Evolutionary conservation across 2,329 filamentous ascomycete genomes (phyloP).

Genomic region (Didymella keratinophila): DNA sequence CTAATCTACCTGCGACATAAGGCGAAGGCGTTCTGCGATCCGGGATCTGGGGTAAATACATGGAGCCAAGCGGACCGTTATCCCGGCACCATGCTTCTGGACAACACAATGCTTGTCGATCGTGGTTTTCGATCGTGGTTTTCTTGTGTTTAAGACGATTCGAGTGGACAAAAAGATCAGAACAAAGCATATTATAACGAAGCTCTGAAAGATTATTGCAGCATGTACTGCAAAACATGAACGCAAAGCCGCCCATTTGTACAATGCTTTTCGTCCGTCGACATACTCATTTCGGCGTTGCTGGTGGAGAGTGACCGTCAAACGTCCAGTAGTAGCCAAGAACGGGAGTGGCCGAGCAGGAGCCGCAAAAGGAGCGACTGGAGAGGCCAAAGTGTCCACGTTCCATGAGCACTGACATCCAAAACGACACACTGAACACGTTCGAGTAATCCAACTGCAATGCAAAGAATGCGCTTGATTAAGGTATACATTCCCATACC

Average conservation of each 20-base stretch:
- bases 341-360: constrained; percentile 13
- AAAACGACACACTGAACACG: not conserved
- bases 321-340: constrained; percentile 13
- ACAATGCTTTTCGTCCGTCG: not conserved
- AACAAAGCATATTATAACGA: not conserved
- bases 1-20: constrained; percentile 17
- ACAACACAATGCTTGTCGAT: not conserved
- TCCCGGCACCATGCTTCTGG: constrained; percentile 5
- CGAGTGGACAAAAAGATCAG: not conserved
- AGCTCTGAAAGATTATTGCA: not conserved
- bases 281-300: constrained; percentile 12
- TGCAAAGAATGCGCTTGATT: constrained; percentile 7
- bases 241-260: not conserved
- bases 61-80: constrained; percentile 11
- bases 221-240: not conserved
- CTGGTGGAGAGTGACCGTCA: constrained; percentile 8
- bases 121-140: not conserved
- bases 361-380: constrained; percentile 13
- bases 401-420: not conserved
- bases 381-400: not conserved
- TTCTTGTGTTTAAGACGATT: not conserved
- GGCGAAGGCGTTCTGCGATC: constrained; percentile 5
- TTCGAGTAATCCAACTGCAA: not conserved
- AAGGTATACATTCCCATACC: not conserved
- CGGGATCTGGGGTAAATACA: constrained; percentile 15